A percentile compares a stretch with the other conserved stretches of the same genome.
Evolutionary conservation across 345 rosid species (phyloP).

Genomic region (Salix koriyanagi): DNA sequence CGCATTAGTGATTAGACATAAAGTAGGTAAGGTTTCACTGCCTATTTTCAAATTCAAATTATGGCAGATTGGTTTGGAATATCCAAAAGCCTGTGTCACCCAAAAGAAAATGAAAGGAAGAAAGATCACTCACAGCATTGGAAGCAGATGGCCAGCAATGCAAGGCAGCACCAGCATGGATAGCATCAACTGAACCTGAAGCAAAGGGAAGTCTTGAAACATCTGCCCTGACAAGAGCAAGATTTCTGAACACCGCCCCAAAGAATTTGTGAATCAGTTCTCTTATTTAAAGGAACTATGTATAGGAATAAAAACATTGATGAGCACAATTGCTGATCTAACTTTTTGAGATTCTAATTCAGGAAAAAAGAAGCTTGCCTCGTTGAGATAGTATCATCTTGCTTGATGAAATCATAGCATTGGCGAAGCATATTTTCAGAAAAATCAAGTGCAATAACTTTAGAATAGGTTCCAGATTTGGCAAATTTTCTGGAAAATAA

Average conservation of each 20-base stretch:
- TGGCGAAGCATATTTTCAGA: conserved; percentile 98
- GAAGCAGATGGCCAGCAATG: conserved; percentile 98
- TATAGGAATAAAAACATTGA: background rate
- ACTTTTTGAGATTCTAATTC: background rate
- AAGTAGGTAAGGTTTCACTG: background rate
- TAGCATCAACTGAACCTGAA: conserved; percentile 77
- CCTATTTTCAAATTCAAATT: background rate
- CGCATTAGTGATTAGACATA: background rate
- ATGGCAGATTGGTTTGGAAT: background rate
- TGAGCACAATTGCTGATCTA: background rate
- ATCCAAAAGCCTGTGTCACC: background rate
- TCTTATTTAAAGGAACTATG: background rate
- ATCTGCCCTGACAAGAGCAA: conserved; percentile 92
- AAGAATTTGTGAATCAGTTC: conserved; percentile 11
- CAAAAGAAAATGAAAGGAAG: background rate
- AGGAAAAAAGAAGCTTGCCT: conserved; percentile 28
- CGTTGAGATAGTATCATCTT: conserved; percentile 41
- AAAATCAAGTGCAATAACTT: conserved; percentile 84
- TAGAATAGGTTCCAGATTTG: conserved; percentile 64
- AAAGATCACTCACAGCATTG: conserved; percentile 60
- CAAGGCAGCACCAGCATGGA: conserved; percentile 94
- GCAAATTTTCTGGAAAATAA: conserved; percentile 86
- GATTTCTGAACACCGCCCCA: conserved; percentile 44
- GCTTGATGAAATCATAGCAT: conserved; percentile 71
- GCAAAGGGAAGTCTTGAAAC: conserved; percentile 83